Evolutionary conservation across 2,329 filamentous ascomycete species (phyloP).

Genomic region (Macroventuria anomochaeta): DNA sequence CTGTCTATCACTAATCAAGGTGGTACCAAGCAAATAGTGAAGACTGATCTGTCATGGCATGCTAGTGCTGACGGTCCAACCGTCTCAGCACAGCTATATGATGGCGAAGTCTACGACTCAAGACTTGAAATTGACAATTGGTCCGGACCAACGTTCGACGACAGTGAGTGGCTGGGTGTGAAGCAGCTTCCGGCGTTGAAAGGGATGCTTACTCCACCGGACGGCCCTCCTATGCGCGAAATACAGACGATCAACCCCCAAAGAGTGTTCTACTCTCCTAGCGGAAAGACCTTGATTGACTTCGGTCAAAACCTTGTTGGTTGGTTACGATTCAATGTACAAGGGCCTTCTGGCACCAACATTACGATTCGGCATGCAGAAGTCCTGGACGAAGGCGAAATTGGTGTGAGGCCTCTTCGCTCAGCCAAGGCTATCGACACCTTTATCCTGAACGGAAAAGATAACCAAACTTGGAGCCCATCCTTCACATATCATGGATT

Average conservation of each 20-base stretch:
- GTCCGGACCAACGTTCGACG: constrained; percentile 24
- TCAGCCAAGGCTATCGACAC: constrained; percentile 53
- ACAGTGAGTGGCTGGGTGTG: constrained; percentile 38
- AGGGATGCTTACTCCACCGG: constrained; percentile 49
- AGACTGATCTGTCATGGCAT: constrained; percentile 52
- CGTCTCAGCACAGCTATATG: constrained; percentile 55
- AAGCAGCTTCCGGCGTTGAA: constrained; percentile 43
- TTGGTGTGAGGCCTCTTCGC: constrained; percentile 54
- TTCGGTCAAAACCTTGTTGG: constrained; percentile 67
- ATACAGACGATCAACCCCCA: constrained; percentile 38
- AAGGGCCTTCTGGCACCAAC: constrained; percentile 48
- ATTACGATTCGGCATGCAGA: constrained; percentile 62
- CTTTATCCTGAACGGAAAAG: constrained; percentile 29
- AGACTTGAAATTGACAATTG: constrained; percentile 40
- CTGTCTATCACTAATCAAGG: constrained; percentile 48
- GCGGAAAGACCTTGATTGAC: constrained; percentile 60
- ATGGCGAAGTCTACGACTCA: constrained; percentile 61
- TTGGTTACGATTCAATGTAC: constrained; percentile 51
- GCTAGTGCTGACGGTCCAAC: constrained; percentile 42
- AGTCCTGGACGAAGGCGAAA: constrained; percentile 59
- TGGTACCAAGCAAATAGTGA: constrained; percentile 36
- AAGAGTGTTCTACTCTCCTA: constrained; percentile 42
- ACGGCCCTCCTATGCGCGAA: constrained; percentile 55
- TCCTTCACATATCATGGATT: constrained; percentile 62
- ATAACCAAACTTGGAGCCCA: constrained; percentile 52